Base-by-base conservation (phyloP, 2,329 filamentous ascomycete genomes). In the Nannizzia gypsea region DNA sequence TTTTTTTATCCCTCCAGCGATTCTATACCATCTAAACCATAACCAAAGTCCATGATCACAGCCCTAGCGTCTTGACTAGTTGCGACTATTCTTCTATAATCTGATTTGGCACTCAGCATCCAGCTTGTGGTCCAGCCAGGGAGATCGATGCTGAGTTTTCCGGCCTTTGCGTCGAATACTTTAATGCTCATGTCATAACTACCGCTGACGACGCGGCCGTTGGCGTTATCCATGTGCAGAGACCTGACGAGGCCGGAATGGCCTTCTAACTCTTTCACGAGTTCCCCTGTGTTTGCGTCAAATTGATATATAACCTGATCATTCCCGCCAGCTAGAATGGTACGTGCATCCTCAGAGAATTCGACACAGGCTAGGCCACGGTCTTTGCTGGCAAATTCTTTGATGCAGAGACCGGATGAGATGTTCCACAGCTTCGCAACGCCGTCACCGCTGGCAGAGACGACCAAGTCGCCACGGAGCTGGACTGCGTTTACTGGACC, bases 401-500 rank as follows among this genome's bases (percentile, higher is more conserved):
- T 90, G 69, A 96, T 88, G 66, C 89, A 89, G 68, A 87, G 85
- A 59, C 90, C 91, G 42, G 88, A 90, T 67, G 90, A 85, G 61
- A 97, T 86, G 71, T 96, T 95, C 93, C 93, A 99, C 61, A 99
- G 80, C 76, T 95, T 95, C 63, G 95, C 90, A 57, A 87, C 82
- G 67, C 93, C 93, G 73, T 99, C 93, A 60, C 93, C 93, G 59
- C 88, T 93, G 70, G 93, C 96, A 55, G 89, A 95, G 31, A 96
- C 91, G 56, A 97, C 85, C 5, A 90, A 86, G 74, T 96, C 92
- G 62, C 90, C 92, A 59, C 92, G 88, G 72, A 99, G 83, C 75
- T 97, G 92, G 3, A 99, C 90, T 1, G 93, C 91, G 70, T 99
- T 99, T 66, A 99, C 93, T 1, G 93, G 93, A 0, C 93, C 93